Percentiles rank a stretch among this genome's conserved stretches.
phyloP scores from a whole-genome alignment of 257 asterid genomes.

The Solanum tarijense region DNA sequence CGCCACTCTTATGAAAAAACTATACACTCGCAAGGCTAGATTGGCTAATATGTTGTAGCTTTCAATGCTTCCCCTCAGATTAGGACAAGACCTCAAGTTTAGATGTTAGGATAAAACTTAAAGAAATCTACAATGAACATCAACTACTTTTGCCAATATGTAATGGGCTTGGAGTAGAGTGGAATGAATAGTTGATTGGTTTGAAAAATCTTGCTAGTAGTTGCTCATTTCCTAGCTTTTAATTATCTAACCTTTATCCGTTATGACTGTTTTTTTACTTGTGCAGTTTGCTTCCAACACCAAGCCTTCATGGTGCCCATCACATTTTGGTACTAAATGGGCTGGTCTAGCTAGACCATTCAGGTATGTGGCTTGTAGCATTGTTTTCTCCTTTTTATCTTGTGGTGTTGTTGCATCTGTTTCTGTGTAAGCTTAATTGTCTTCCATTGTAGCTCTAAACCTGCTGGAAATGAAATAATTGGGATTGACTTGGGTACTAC shows the following conservation, averaged over 20 bases:
- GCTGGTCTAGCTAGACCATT: constrained; percentile 31
- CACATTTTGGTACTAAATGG: constrained; percentile 15
- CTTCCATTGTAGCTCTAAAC: constrained; percentile 41
- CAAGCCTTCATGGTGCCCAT: constrained; percentile 20
- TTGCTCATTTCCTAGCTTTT: not conserved
- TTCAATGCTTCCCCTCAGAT: not conserved
- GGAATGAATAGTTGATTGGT: not conserved
- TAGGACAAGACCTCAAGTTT: not conserved
- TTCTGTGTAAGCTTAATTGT: not conserved
- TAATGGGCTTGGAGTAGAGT: not conserved
- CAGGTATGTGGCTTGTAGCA: constrained; percentile 13
- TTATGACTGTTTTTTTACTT: not conserved
- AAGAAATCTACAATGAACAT: not conserved
- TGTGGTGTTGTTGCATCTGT: not conserved
- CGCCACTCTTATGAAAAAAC: not conserved
- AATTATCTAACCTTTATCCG: not conserved
- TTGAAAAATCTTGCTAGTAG: not conserved
- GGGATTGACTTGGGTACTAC: constrained; percentile 82
- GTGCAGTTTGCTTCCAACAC: constrained; percentile 25
- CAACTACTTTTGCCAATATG: not conserved
- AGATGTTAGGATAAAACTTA: not conserved
- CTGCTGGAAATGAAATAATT: constrained; percentile 67
- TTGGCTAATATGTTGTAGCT: not conserved
- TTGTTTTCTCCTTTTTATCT: not conserved
- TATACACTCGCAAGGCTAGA: not conserved